phyloP scores from a whole-genome alignment of 129 eudicot species.

The Chrysanthemum makinoi region DNA sequence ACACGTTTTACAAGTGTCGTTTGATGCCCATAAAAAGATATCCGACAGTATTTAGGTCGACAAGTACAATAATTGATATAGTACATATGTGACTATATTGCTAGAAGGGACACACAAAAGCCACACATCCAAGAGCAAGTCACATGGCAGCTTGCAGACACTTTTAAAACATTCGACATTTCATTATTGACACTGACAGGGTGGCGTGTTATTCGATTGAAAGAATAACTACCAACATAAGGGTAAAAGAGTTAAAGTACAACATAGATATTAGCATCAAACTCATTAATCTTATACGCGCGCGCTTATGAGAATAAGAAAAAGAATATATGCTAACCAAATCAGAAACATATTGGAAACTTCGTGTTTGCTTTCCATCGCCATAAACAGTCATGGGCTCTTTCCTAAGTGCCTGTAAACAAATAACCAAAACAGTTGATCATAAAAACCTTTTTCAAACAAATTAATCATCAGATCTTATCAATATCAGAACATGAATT shows the following conservation, averaged over 20 bases:
- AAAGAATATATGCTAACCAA: conserved; percentile 41
- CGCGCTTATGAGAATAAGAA: not conserved
- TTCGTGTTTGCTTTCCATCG: conserved; percentile 87
- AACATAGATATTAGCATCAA: not conserved
- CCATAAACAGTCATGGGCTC: conserved; percentile 85
- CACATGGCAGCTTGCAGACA: conserved; percentile 13
- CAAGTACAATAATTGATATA: conserved; percentile 22
- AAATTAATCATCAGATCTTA: too few relatives aligned
- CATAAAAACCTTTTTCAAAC: not conserved
- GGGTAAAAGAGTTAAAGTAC: not conserved
- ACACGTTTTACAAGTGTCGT: conserved; percentile 9
- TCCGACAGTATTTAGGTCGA: conserved; percentile 18
- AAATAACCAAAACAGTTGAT: not conserved
- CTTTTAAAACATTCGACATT: not conserved
- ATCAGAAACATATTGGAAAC: conserved; percentile 85
- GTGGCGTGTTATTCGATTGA: not conserved
- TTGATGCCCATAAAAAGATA: conserved; percentile 1
- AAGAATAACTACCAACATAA: not conserved
- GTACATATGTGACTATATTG: not conserved
- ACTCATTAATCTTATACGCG: not conserved
- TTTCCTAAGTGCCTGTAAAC: conserved; percentile 66
- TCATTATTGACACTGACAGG: not conserved
- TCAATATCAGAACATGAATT: too few relatives aligned
- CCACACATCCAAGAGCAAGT: conserved; percentile 9
- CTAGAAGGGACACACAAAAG: not conserved